Evolutionary conservation across 2,329 filamentous ascomycete species (phyloP), one percentile per base, ranked within the genome.

Genomic region (Aspergillus sp.): DNA sequence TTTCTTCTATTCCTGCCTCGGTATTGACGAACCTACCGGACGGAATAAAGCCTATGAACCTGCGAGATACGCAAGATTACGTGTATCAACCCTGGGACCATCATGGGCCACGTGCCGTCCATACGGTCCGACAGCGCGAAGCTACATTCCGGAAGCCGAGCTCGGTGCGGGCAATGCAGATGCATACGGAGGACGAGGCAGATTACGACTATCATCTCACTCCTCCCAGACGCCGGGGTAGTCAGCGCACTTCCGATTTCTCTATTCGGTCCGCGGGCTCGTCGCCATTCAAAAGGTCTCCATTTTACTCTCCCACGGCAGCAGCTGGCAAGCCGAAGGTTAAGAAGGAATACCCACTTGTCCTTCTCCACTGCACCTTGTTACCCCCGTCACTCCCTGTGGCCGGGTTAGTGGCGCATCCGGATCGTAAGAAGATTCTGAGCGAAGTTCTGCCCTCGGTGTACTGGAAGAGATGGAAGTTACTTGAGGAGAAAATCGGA

Each of bases 281-380:
- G 1, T 70, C 72, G 2, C 67, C 69, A 9, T 39, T 69, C 19
- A 73, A 70, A 56, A 64, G 70, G 40, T 73, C 72, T 6, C 70
- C 69, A 3, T 72, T 72, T 45, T 73, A 75, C 50, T 75, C 72
- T 1, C 66, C 72, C 1, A 68, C 65, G 33, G 62, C 62, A 6
- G 61, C 68, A 0, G 57, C 63, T 6, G 64, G 60, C 45, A 75
- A 69, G 27, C 64, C 70, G 12, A 80, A 70, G 48, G 55, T 69
- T 2, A 74, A 73, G 59, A 77, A 75, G 52, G 80, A 84, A 59
- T 79, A 80, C 57, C 85, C 85, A 0, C 76, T 88, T 4, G 83
- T 88, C 2, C 70, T 88, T 51, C 72, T 88, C 3, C 85, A 88
- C 66, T 82, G 85, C 52, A 87, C 81, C 4, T 69, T 87, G 1